Base-by-base conservation (phyloP, 495 filamentous ascomycete species). In the Trypethelium eluteriae region DNA sequence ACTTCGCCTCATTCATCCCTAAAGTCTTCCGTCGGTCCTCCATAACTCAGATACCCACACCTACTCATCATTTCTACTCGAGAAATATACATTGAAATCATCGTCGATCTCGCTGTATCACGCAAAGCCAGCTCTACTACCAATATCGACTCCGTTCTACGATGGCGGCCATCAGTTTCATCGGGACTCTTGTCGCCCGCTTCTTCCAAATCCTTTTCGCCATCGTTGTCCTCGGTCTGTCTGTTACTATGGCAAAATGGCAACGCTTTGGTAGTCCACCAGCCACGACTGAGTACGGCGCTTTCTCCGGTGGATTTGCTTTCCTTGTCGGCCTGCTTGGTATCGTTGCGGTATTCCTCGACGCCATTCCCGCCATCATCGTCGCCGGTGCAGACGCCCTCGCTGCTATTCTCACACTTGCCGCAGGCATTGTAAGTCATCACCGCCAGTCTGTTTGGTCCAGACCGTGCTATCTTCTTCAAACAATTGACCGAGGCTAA, bases 191-290 rank as follows among this genome's bases (percentile, higher is more conserved):
- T 14, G 61, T 74, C 73, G 39, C 67, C 69, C n/a, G 67, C 61
- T 35, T 71, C 68, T 14, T 67, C 64, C 53, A 62, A 50, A 46
- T 70, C 61, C 18, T 69, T 56, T 62, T 69, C 67, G 18, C 70
- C 72, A 49, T 73, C 71, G 39, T 73, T 67, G 32, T 69, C 39
- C 64, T 69, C 44, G 64, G 59, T 34, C 44, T 69, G 41, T 69
- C 68, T 46, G 61, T 64, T 64, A 63, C 34, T 2, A 65, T 65
- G 16, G 49, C 63, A 34, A 41, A 64, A 57, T 69, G 68, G 68
- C 68, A 69, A 39, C 1, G 10, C 34, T 57, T 64, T 50, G 59
- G 61, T 46, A 39, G 38, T 34, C 64, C 47, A 38, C 68, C 68
- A 36, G 64, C 64, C 9, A 67, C 64, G n/a, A 69, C 39, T 18